Evolutionary conservation across 257 asterid genomes (phyloP), one percentile per base, ranked within the genome.

Genomic region (Eustoma russellianum): DNA sequence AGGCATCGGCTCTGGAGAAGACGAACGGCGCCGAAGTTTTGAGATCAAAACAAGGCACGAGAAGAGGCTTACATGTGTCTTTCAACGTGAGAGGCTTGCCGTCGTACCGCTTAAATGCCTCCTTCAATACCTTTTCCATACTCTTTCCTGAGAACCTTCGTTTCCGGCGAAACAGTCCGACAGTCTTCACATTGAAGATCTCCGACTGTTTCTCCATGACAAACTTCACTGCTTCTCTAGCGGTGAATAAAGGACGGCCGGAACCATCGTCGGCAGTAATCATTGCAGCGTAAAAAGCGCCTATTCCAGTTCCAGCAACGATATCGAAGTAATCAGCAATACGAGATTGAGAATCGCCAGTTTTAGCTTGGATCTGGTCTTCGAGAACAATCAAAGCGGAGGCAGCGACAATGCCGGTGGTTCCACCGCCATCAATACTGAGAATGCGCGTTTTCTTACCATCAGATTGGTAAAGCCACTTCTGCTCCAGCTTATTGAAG

Each of bases 1-100:
- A 43, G 17, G 98, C 95, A 73, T 79, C 98, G 78, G 98, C 96
- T 11, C 96, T 79, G 3, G 98, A 91, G 86, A 91, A 91, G 6
- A 91, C 94, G 60, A 91, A 86, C 51, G 95, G 98, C 61, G 96
- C 96, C 17, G 89, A 71, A 61, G 86, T 86, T 54, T 75, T 74
- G 46, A 84, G 69, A 56, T 91, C 98, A 46, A 79, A 91, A 68
- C 98, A 91, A 3, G 98, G 95, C 5, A 91, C 80, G 12, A 91
- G 83, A 2, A 86, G 67, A 33, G 96, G 95, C 81, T 83, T 91
- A 48, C 91, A 82, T 66, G 98, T 80, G 68, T 91, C 96, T 74
- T 62, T 84, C 8, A 91, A 63, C 2, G 85, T 91, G 50, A 86
- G 52, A 1, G 62, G 63, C 74, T 59, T 75, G 1, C 94, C 94